These are phyloP conservation scores for Grifola frondosa DNA, from an alignment of 1,284 basidiomycete genomes.

Conservation along the genomic window DNA sequence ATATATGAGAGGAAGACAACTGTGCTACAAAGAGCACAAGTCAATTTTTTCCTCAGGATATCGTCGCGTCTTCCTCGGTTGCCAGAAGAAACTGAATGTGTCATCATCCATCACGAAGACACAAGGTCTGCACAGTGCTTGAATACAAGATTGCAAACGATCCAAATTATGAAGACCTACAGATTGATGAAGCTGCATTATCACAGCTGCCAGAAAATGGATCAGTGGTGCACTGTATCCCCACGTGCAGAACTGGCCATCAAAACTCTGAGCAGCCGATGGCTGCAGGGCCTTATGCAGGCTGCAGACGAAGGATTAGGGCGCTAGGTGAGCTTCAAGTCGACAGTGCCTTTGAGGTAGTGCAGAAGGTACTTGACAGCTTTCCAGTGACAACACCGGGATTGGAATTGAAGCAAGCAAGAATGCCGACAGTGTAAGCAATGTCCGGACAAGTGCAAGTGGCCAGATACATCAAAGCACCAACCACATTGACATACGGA, in stretches of 20 bases:
- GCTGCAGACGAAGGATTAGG: too few species aligned
- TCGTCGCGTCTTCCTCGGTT: background rate
- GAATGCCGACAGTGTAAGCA: too few species aligned
- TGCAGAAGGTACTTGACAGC: too few species aligned
- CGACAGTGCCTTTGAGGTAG: too few species aligned
- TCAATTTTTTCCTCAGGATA: background rate
- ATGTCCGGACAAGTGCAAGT: too few species aligned
- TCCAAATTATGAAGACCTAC: background rate
- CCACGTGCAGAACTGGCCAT: background rate
- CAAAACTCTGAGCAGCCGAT: too few species aligned
- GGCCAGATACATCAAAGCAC: too few species aligned
- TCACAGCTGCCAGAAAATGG: background rate
- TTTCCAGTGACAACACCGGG: too few species aligned
- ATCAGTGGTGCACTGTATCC: background rate
- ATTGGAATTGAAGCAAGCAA: too few species aligned
- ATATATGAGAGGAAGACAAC: background rate
- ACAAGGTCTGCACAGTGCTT: background rate
- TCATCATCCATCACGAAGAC: background rate
- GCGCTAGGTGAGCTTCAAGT: too few species aligned
- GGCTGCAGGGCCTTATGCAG: too few species aligned
- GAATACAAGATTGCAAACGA: background rate
- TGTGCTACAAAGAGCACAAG: background rate
- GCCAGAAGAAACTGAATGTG: background rate
- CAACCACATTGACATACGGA: too few species aligned
- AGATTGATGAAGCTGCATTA: background rate